These are phyloP conservation scores for Primulina eburnea DNA, from an alignment of 257 asterid genomes.

Conservation along the genomic window DNA sequence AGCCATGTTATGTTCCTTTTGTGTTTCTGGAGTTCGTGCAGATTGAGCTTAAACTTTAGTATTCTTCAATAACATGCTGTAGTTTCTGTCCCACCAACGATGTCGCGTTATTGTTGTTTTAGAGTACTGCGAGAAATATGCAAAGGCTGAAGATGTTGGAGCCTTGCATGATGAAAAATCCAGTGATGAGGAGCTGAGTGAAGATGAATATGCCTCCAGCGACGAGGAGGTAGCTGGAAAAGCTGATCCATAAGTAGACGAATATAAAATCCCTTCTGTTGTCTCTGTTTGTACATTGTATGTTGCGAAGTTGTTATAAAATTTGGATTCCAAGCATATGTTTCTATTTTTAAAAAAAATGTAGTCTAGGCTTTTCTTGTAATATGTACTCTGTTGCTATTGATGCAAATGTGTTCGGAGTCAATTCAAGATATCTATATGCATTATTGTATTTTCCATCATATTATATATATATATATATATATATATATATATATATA, in stretches of 20 bases:
- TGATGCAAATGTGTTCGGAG: conserved; percentile 21
- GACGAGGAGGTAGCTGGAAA: conserved; percentile 78
- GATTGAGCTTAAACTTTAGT: background rate
- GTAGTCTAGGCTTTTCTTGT: conserved; percentile 10
- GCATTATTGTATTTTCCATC: background rate
- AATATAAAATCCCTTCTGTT: conserved; percentile 17
- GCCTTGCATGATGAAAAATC: conserved; percentile 61
- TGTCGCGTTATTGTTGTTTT: conserved; percentile 17
- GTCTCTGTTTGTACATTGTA: conserved; percentile 44
- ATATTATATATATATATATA: no score
- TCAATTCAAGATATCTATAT: background rate
- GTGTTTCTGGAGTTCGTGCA: background rate
- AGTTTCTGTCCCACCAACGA: background rate
- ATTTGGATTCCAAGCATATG: conserved; percentile 19
- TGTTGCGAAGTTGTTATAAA: conserved; percentile 29
- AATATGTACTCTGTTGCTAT: conserved; percentile 19
- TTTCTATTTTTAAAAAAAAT: conserved; percentile 10
- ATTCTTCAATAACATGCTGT: background rate
- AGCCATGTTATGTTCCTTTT: background rate
- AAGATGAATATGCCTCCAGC: conserved; percentile 65
- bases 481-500: no score
- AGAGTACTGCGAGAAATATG: conserved; percentile 78
- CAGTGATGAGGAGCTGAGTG: conserved; percentile 73
- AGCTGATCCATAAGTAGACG: conserved; percentile 54
- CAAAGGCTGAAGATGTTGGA: conserved; percentile 77